Evolutionary conservation across 2,329 filamentous ascomycete genomes (phyloP), one percentile per base, ranked within the genome.

Genomic region (Penicillium hesseltinei): DNA sequence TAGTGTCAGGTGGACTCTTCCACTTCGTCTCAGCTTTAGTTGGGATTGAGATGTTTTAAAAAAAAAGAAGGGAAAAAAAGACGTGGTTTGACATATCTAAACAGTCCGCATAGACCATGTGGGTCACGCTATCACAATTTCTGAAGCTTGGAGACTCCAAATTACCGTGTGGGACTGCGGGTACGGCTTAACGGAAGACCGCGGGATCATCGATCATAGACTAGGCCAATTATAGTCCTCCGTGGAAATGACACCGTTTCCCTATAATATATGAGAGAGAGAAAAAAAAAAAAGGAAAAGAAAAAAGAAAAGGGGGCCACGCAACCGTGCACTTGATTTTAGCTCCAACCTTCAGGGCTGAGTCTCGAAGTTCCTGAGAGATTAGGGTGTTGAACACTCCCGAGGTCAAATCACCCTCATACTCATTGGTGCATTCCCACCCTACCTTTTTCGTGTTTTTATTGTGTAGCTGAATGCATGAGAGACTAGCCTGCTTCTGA

Each of bases 341-440:
- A 66, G 64, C 57, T 55, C 62, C 59, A 65, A 64, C 59, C 50
- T 62, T 65, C 60, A 64, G 53, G 51, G 53, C 50, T 61, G 61
- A 60, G 51, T 59, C 54, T 47, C 54, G 56, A 39, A 45, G 33
- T 29, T 33, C 15, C 25, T 50, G 44, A 36, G 39, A 42, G 39
- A 43, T 43, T 27, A 15, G 39, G 39, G 39, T 42, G 46, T 45
- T 44, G 44, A 54, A 42, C 36, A 54, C 23, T 42, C 5, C 38
- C 38, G 40, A 40, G 19, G 19, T 44, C 29, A 35, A 33, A 45
- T 25, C 29, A 29, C 15, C 19, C 21, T 23, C 21, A 43, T 35
- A 25, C 17, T 50, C 49, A 52, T 42, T 52, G 48, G 54, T 50
- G 45, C 31, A 46, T 36, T 36, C 17, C 10, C n/a, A 25, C 25